Evolutionary conservation across 1,139 yeast species (phyloP).

Genomic region (Neolecta irregularis): DNA sequence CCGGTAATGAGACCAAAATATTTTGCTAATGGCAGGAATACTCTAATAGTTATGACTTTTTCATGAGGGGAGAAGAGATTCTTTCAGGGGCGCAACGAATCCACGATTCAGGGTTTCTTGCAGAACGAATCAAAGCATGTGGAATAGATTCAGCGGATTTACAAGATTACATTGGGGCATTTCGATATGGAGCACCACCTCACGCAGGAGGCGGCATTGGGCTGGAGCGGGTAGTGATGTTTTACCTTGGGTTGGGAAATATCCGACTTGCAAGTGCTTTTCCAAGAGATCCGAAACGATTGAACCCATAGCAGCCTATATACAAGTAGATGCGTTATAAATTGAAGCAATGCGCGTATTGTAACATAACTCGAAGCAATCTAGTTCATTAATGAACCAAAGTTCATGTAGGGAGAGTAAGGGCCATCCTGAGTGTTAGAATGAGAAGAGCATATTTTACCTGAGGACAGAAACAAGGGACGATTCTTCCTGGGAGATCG

Average conservation of each 20-base stretch:
- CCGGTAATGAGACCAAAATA: slow-evolving; percentile 30
- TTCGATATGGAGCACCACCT: slow-evolving; percentile 90
- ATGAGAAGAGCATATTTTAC: too few species aligned
- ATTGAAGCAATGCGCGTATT: too few species aligned
- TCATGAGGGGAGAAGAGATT: slow-evolving; percentile 99
- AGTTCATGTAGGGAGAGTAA: too few species aligned
- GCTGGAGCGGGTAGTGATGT: slow-evolving; percentile 95
- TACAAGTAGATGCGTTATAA: too few species aligned
- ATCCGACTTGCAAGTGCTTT: slow-evolving; percentile 93
- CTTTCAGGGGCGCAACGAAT: slow-evolving; percentile 98
- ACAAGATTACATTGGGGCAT: slow-evolving; percentile 81
- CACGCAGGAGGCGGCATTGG: slow-evolving; percentile 99
- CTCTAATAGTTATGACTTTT: slow-evolving; percentile 65
- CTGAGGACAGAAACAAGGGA: too few species aligned
- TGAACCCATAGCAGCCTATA: slow-evolving; percentile 54
- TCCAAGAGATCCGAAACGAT: slow-evolving; percentile 97
- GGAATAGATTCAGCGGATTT: slow-evolving; percentile 65
- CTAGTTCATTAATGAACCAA: too few species aligned
- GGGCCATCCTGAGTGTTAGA: too few species aligned
- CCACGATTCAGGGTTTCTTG: slow-evolving; percentile 75
- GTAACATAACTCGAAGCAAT: too few species aligned
- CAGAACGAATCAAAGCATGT: slow-evolving; percentile 65
- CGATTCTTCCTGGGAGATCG: too few species aligned
- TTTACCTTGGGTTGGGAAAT: slow-evolving; percentile 88
- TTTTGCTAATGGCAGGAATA: too few species aligned